Evolutionary conservation across 2,329 filamentous ascomycete genomes (phyloP).

Genomic region (Phialophora verrucosa): DNA sequence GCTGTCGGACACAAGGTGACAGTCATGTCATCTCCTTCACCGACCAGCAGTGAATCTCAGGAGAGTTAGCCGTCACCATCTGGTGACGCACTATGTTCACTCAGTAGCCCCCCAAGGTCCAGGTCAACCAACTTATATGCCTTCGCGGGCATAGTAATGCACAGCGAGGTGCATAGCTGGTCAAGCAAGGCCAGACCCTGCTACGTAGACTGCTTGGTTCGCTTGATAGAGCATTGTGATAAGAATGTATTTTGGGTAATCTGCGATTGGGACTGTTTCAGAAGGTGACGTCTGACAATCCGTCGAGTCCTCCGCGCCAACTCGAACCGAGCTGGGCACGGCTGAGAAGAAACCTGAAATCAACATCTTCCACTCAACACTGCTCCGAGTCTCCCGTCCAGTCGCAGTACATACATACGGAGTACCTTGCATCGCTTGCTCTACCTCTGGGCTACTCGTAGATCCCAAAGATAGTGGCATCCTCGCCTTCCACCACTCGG

Average conservation of each 20-base stretch:
- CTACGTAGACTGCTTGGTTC: not conserved
- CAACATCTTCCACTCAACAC: not conserved
- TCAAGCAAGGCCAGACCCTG: not conserved
- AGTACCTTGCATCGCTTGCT: slow-evolving; percentile 5
- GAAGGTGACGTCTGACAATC: slow-evolving; percentile 12
- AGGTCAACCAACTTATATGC: not conserved
- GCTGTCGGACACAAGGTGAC: not conserved
- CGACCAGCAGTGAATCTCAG: not conserved
- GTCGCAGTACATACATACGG: not conserved
- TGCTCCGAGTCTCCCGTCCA: not conserved
- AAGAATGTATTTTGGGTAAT: slow-evolving; percentile 5
- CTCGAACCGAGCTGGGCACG: not conserved
- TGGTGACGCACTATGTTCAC: not conserved
- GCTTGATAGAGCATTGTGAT: not conserved
- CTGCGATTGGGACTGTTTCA: slow-evolving; percentile 23
- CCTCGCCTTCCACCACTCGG: not conserved
- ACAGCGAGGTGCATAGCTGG: not conserved
- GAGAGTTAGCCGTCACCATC: not conserved
- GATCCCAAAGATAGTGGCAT: slow-evolving; percentile 5
- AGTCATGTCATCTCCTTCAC: slow-evolving; percentile 11
- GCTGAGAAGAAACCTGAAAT: not conserved
- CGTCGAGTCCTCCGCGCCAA: slow-evolving; percentile 1
- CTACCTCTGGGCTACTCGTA: not conserved
- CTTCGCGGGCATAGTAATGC: not conserved
- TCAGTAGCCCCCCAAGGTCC: too few species aligned